These are phyloP conservation scores for Talaromyces sp. DNA, from an alignment of 2,329 filamentous ascomycete species.

Conservation along the genomic window DNA sequence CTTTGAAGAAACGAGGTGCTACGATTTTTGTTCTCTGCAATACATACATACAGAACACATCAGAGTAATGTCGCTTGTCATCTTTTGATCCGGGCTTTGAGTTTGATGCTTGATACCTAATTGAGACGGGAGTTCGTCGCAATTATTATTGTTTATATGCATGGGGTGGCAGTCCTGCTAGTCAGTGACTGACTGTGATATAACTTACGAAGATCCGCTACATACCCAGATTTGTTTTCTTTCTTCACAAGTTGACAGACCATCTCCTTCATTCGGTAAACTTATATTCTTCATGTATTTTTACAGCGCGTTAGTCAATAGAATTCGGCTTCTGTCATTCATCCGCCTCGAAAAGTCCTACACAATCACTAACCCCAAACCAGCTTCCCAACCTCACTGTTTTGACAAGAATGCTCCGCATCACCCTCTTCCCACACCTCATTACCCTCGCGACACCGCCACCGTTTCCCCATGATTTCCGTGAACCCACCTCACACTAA, in stretches of 20 bases:
- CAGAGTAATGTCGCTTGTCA: slow-evolving; percentile 2
- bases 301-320: neutral
- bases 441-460: neutral
- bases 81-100: neutral
- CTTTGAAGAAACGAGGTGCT: neutral
- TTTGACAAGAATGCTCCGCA: neutral
- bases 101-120: slow-evolving; percentile 4
- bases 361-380: neutral
- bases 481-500: neutral
- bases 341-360: neutral
- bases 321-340: neutral
- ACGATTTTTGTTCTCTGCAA: slow-evolving; percentile 3
- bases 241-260: neutral
- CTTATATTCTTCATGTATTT: slow-evolving; percentile 1
- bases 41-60: neutral
- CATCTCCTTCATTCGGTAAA: neutral
- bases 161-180: slow-evolving; percentile 14
- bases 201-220: neutral
- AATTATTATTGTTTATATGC: slow-evolving; percentile 12
- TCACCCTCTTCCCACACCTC: neutral
- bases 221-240: slow-evolving; percentile 1
- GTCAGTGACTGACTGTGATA: slow-evolving; percentile 9
- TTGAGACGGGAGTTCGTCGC: neutral
- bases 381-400: neutral
- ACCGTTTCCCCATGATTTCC: neutral